phyloP scores from a whole-genome alignment of 2,329 filamentous ascomycete species.

The Dactylonectria macrodidyma region DNA sequence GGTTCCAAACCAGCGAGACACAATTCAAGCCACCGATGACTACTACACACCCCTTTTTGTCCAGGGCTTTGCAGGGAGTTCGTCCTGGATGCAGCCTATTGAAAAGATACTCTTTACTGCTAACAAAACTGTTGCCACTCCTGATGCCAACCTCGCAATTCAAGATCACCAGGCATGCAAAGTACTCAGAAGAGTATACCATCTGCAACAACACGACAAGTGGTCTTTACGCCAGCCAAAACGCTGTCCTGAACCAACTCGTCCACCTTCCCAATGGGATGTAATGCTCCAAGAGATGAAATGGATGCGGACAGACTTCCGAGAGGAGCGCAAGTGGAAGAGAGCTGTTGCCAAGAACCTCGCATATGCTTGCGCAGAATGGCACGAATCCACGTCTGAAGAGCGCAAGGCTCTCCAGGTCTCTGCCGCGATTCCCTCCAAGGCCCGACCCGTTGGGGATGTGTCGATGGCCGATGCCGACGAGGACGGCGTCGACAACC shows the following conservation, averaged over 20 bases:
- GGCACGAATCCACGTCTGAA: conserved; percentile 76
- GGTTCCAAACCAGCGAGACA: conserved; percentile 57
- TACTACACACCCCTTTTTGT: conserved; percentile 76
- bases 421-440: conserved; percentile 65
- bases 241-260: conserved; percentile 83
- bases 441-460: conserved; percentile 47
- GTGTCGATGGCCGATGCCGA: conserved; percentile 55
- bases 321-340: conserved; percentile 96
- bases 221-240: conserved; percentile 95
- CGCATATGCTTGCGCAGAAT: conserved; percentile 88
- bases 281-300: conserved; percentile 91
- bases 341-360: conserved; percentile 83
- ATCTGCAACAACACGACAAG: conserved; percentile 90
- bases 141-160: conserved; percentile 86
- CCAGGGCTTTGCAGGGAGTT: conserved; percentile 68
- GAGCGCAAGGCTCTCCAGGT: conserved; percentile 80
- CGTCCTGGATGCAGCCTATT: conserved; percentile 73
- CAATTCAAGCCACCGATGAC: conserved; percentile 68
- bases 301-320: conserved; percentile 98
- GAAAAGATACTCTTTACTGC: conserved; percentile 85
- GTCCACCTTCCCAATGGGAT: conserved; percentile 87
- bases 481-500: conserved; percentile 55
- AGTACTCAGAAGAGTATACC: conserved; percentile 88
- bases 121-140: conserved; percentile 90
- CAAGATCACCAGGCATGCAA: conserved; percentile 91